A percentile compares a stretch with the other conserved stretches of the same genome.
Evolutionary conservation across 208 protist genomes (phyloP).

Genomic region (Jaenimonas drosophilae): DNA sequence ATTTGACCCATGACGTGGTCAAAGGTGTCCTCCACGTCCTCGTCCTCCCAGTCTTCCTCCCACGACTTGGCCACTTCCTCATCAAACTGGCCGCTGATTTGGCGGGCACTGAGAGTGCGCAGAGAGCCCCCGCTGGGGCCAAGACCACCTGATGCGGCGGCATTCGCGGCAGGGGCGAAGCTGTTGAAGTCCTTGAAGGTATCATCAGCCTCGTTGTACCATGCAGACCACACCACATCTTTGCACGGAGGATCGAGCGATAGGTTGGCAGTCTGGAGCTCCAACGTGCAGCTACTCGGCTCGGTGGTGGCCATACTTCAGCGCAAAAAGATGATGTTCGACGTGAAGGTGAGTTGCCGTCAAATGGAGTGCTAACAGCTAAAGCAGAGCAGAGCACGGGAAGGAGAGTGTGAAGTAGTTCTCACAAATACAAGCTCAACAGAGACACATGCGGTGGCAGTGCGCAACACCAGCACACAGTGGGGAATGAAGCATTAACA

Average conservation of each 20-base stretch:
- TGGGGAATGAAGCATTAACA: no score
- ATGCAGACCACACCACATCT: conserved; percentile 73
- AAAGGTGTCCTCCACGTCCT: conserved; percentile 88
- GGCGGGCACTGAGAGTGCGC: conserved; percentile 68
- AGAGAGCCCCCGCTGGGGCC: conserved; percentile 33
- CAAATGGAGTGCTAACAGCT: no score
- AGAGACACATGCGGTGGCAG: no score
- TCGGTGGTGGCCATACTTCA: background rate
- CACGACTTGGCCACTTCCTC: conserved; percentile 84
- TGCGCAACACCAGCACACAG: no score
- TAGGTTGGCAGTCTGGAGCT: conserved; percentile 51
- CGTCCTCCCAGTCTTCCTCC: conserved; percentile 90
- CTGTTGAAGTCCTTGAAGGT: conserved; percentile 76
- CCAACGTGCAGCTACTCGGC: background rate
- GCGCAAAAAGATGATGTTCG: conserved; percentile 3
- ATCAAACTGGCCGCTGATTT: conserved; percentile 86
- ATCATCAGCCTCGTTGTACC: conserved; percentile 77
- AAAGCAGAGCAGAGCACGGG: conserved; percentile 11
- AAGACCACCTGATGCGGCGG: conserved; percentile 1
- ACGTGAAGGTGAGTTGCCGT: conserved; percentile 1
- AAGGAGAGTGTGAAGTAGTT: conserved; percentile 4
- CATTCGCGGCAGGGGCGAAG: conserved; percentile 32
- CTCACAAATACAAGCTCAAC: no score
- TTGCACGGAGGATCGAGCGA: conserved; percentile 35
- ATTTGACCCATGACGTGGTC: conserved; percentile 83